Evolutionary conservation across 202 grass and related monocot species (phyloP), one percentile per base, ranked within the genome.

Genomic region (Hordeum pubiflorum): DNA sequence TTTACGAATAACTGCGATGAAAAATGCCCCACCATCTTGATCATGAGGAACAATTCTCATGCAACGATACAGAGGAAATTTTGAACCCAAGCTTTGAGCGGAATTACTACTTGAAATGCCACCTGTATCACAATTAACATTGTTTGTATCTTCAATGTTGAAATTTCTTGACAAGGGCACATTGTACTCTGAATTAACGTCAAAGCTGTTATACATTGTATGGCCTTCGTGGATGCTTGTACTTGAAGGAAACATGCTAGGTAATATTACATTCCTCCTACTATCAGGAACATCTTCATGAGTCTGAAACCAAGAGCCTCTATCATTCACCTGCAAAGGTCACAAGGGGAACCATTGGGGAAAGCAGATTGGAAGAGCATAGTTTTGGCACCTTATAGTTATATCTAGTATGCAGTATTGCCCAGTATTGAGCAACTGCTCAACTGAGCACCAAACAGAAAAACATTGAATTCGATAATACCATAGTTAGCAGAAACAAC

Each of bases 1-100:
- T 77, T 98, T 98, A 64, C 83, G 88, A 72, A 98, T 71, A 88
- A 98, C 95, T 58, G 95, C 86, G 63, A 98, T 95, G 61, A 98
- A 98, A 88, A 98, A 98, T 36, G 95, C 95, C 34, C 95, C 92
- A 0, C 84, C 93, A 39, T 98, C 92, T 74, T 98, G 92, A 63
- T 98, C 95, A 75, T 95, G 90, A 62, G 95, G 95, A 86, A 98
- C 66, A 72, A 98, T 93, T 82, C 95, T 98, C 88, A 98, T 91
- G 87, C 95, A 93, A 29, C 65, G 80, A 63, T 83, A 64, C 14
- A 98, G 85, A 22, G 90, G 92, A 83, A 89, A 92, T 44, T 66
- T 76, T 78, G 90, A 93, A 73, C 87, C 77, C 26, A 79, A 63
- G 24, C 52, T 60, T 70, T 79, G 26, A 72, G 26, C n/a, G 8